Evolutionary conservation across 805 yeast genomes (phyloP), one percentile per base, ranked within the genome.

Genomic region (Candida ovalis): DNA sequence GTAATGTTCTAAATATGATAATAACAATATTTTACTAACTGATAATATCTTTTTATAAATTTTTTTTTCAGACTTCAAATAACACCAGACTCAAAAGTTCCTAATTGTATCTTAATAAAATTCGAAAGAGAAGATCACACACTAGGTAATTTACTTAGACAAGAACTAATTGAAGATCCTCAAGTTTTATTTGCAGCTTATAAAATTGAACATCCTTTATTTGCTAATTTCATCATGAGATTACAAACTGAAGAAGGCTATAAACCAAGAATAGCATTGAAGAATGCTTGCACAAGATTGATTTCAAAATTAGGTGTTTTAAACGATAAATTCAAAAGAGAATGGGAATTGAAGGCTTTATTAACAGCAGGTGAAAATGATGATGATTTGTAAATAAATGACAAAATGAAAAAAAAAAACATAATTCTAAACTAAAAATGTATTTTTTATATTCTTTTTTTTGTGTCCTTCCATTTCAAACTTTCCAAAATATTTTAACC

Each of bases 81-180:
- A 46, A 86, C 90, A 27, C 97, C 97, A 7, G 99, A 94, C 70
- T 82, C 95, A 48, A 87, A 91, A 61, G 94, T 92, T 32, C 96
- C 98, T 21, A 94, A 94, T 66, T 95, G 98, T 40, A 91, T 96
- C 42, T 81, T 91, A 51, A 78, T 94, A 57, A 89, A 88, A 53
- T 89, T 94, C 58, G 98, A 94, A 68, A 85, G 96, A 64, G 99
- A 94, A 68, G 99, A 94, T 67, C 99, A 94, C 65, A 94, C 99
- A 3, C 75, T 94, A 50, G 99, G 96, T 24, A 94, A 94, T 66
- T 68, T 94, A 59, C 76, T 94, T 51, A 80, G 96, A 63, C 83
- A 91, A 25, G 96, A 92, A 64, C 78, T 94, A 48, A 76, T 89
- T 52, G 83, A 82, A 61, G 98, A 94, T 66, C 82, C 83, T 43